A percentile compares a stretch with the other conserved stretches of the same genome.
phyloP scores from a whole-genome alignment of 164 flowering plant genomes.

The Nymphaea colorata region DNA sequence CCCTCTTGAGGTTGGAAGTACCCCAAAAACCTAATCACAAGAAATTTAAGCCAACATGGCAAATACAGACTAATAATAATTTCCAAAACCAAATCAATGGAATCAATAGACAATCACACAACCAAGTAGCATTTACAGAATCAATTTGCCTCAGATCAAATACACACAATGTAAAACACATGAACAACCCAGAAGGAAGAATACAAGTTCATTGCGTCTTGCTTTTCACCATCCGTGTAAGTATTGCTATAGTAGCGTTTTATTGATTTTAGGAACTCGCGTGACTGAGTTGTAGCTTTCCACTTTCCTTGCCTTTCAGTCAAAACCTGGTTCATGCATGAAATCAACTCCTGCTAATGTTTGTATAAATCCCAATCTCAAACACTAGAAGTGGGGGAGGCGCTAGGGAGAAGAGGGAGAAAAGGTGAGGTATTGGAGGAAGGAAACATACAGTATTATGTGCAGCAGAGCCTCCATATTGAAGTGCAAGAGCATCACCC shows the following conservation, averaged over 20 bases:
- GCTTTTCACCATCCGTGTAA: slow-evolving; percentile 96
- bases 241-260: slow-evolving; percentile 91
- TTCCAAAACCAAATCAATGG: neutral
- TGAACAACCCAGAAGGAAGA: slow-evolving; percentile 2
- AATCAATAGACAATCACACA: neutral
- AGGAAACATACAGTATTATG: slow-evolving; percentile 57
- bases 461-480: slow-evolving; percentile 98
- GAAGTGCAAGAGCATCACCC: slow-evolving; percentile 99
- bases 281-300: slow-evolving; percentile 96
- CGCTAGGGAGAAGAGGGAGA: too few relatives aligned
- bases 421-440: too few relatives aligned
- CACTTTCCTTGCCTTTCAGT: slow-evolving; percentile 98
- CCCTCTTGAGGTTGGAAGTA: slow-evolving; percentile 95
- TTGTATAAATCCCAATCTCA: too few relatives aligned
- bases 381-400: too few relatives aligned
- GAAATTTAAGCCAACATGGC: neutral
- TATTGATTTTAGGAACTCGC: slow-evolving; percentile 89
- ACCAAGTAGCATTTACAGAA: neutral
- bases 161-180: neutral
- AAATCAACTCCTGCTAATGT: too few relatives aligned
- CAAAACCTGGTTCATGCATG: slow-evolving; percentile 45
- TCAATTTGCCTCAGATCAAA: too few relatives aligned
- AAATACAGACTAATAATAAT: neutral
- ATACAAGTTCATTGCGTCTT: slow-evolving; percentile 95
- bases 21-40: slow-evolving; percentile 64